phyloP scores from a whole-genome alignment of 2,329 filamentous ascomycete genomes.

The Lecanoromycetidae sp. region DNA sequence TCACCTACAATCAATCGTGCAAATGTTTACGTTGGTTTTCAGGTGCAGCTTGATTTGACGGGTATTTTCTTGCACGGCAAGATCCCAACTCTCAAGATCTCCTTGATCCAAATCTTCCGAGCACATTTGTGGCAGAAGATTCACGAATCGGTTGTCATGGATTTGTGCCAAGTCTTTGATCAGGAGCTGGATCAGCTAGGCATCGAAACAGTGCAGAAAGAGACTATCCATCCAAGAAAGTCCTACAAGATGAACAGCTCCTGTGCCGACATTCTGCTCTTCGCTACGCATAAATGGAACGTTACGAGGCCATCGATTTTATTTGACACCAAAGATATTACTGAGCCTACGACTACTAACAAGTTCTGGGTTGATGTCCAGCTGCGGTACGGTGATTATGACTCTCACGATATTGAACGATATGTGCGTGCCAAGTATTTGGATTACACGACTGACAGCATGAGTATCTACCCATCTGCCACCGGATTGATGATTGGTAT shows the following conservation, averaged over 20 bases:
- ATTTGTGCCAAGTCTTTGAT: slow-evolving; percentile 95
- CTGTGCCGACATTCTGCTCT: slow-evolving; percentile 91
- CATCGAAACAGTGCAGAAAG: slow-evolving; percentile 96
- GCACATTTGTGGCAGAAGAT: slow-evolving; percentile 99
- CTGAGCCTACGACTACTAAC: slow-evolving; percentile 88
- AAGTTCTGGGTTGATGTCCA: slow-evolving; percentile 99
- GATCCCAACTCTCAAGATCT: slow-evolving; percentile 96
- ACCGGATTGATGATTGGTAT: slow-evolving; percentile 97
- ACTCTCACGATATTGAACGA: slow-evolving; percentile 96
- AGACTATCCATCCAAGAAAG: slow-evolving; percentile 97
- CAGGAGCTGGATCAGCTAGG: slow-evolving; percentile 91
- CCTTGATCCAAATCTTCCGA: slow-evolving; percentile 96
- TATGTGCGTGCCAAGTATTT: slow-evolving; percentile 97
- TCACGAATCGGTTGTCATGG: slow-evolving; percentile 97
- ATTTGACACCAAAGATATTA: slow-evolving; percentile 91
- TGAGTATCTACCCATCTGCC: slow-evolving; percentile 95
- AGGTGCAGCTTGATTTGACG: slow-evolving; percentile 92
- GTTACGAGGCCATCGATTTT: slow-evolving; percentile 85
- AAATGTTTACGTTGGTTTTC: slow-evolving; percentile 98
- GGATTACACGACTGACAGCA: slow-evolving; percentile 96
- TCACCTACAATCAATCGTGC: slow-evolving; percentile 85
- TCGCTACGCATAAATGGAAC: slow-evolving; percentile 98
- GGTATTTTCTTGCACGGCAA: slow-evolving; percentile 99
- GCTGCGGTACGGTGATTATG: slow-evolving; percentile 92
- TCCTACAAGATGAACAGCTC: slow-evolving; percentile 99